Base-by-base conservation (phyloP, 257 asterid species). In the Cordia subcordata region DNA sequence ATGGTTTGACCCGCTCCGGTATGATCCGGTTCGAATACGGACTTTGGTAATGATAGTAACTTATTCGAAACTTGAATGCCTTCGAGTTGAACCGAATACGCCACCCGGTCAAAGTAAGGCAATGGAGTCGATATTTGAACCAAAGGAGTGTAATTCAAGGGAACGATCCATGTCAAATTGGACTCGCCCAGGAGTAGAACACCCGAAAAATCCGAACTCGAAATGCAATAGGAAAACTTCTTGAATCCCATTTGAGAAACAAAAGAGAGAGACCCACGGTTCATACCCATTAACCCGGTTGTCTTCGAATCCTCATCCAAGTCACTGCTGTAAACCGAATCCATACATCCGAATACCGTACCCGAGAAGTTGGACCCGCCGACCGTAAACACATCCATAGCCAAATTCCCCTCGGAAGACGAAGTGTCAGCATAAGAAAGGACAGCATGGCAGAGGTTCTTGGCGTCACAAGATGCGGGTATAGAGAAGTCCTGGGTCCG, bases 1-100 rank as follows among this genome's bases (percentile, higher is more conserved):
- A 92, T 88, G 61, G 96, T 88, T 42, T 92, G 98, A 55, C 98
- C 98, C 73, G 98, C 95, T 14, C 98, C 96, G 9, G 95, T 88
- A 20, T 88, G 96, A 39, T 92, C 96, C 52, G 98, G 98, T 70
- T 64, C 85, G 67, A 82, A 81, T 22, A 84, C 60, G 59, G 94
- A 84, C 11, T 82, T 78, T 6, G 98, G 90, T 18, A 92, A 19
- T 0, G 74, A 83, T 0, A 92, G 70, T 4, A 72, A 22, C 6
- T 76, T 84, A 11, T 78, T 59, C 4, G 82, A 65, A 37, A 92
- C 96, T 64, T 57, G 76, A 39, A 92, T 92, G 17, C 98, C 98
- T 77, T 85, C 90, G 4, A 91, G 85, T 32, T 84, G 86, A 63
- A 91, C 86, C 0, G 95, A 88, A 76, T 91, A 91, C 0, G 98